Conservation (phyloP, 352 stramenopile species). For the Globisporangium nodosum region DNA sequence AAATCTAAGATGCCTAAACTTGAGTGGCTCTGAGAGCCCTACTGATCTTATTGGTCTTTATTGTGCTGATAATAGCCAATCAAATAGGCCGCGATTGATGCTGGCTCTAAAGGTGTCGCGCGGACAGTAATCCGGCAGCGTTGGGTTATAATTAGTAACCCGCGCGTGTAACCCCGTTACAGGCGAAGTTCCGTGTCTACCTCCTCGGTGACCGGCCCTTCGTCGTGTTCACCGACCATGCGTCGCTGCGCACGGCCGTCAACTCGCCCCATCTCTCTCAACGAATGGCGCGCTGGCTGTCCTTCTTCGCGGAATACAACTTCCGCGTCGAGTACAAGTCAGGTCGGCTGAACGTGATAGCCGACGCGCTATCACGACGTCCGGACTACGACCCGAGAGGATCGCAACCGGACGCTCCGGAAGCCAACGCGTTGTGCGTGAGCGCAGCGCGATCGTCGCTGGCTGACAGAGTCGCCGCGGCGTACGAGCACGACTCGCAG, state of each 20-base stretch:
- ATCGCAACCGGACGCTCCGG: no score
- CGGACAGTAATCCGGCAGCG: no score
- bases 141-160: no score
- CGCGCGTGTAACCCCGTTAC: no score
- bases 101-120: no score
- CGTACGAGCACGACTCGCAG: neutral
- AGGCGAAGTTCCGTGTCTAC: neutral
- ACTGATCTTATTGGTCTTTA: no score
- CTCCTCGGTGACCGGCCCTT: neutral
- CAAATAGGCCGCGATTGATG: no score
- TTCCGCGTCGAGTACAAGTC: conserved; percentile 24
- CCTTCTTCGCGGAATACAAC: conserved; percentile 27
- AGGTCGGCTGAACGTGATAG: conserved; percentile 12
- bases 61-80: no score
- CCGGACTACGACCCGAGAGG: conserved; percentile 8
- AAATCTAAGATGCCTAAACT: no score
- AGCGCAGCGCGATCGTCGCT: neutral
- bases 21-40: no score
- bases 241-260: conserved; percentile 13
- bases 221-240: conserved; percentile 19
- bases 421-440: no score
- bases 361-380: conserved; percentile 16
- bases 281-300: conserved; percentile 19
- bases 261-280: conserved; percentile 15
- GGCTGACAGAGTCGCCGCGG: neutral